Conservation (phyloP, 139 green algal species). For the Volvox africanus region DNA sequence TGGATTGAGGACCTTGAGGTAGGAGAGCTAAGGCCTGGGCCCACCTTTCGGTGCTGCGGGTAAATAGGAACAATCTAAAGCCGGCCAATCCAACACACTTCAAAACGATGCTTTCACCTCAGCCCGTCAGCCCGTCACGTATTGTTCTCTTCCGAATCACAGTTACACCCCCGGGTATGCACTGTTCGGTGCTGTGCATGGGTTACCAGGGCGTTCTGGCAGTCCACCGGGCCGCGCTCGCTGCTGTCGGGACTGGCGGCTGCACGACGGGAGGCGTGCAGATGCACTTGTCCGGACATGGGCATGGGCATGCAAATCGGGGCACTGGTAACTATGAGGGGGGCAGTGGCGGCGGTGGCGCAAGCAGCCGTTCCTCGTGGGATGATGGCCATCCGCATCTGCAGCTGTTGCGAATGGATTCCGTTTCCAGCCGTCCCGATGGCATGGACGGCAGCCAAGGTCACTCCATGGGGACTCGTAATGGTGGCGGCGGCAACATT, state of each 20-base stretch:
- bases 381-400: constrained; percentile 12
- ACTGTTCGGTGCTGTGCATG: no score
- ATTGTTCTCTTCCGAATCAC: no score
- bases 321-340: not conserved
- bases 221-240: not conserved
- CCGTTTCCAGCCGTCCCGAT: constrained; percentile 16
- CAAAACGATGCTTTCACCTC: no score
- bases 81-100: no score
- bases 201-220: constrained; percentile 10
- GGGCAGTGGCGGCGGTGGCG: not conserved
- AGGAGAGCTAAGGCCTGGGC: no score
- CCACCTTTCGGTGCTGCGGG: no score
- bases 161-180: no score
- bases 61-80: no score
- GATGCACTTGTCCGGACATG: not conserved
- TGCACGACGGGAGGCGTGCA: not conserved
- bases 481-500: not conserved
- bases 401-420: constrained; percentile 22
- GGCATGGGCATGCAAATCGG: not conserved
- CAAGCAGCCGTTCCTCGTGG: constrained; percentile 22
- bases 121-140: no score
- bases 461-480: not conserved
- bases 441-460: not conserved
- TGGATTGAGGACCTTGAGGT: no score
- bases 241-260: not conserved